Percentiles rank a stretch among this genome's conserved stretches.
phyloP scores from a whole-genome alignment of 768 basidiomycete genomes.

The Xerocomus spinulosus region DNA sequence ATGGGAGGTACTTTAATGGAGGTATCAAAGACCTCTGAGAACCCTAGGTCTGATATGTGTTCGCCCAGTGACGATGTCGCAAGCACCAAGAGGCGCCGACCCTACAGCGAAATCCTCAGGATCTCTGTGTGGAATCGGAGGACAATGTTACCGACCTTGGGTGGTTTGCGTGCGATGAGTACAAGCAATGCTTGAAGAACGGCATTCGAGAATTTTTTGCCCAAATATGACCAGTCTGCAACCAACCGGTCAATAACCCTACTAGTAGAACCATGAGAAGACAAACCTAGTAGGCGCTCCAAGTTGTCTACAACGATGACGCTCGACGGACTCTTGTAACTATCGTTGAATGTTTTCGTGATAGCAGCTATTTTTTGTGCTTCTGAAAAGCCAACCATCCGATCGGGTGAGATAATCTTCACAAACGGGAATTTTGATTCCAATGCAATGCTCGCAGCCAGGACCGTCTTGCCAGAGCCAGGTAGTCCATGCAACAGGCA shows the following conservation, averaged over 20 bases:
- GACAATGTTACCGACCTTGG: conserved; percentile 59
- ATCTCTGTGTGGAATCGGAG: not conserved
- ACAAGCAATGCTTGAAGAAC: conserved; percentile 90
- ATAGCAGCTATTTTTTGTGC: conserved; percentile 86
- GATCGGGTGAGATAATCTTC: conserved; percentile 93
- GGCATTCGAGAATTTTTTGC: conserved; percentile 92
- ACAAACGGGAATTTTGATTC: conserved; percentile 96
- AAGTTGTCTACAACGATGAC: conserved; percentile 95
- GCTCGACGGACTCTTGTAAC: conserved; percentile 95
- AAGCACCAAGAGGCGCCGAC: conserved; percentile 84
- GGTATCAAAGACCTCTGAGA: conserved; percentile 85
- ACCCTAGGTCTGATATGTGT: conserved; percentile 83
- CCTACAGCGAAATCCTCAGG: conserved; percentile 42
- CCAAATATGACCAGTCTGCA: conserved; percentile 93
- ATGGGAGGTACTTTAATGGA: conserved; percentile 84
- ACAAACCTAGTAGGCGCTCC: conserved; percentile 84
- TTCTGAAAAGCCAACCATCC: conserved; percentile 96
- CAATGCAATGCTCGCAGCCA: conserved; percentile 92
- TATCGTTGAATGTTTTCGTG: conserved; percentile 89
- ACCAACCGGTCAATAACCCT: conserved; percentile 5
- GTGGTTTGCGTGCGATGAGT: conserved; percentile 81
- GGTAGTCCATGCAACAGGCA: conserved; percentile 86
- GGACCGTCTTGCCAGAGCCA: conserved; percentile 90
- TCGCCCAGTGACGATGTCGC: conserved; percentile 88
- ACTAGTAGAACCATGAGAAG: not conserved